These are phyloP conservation scores for Fusarium sp. DNA, from an alignment of 2,329 filamentous ascomycete species.

Conservation along the genomic window DNA sequence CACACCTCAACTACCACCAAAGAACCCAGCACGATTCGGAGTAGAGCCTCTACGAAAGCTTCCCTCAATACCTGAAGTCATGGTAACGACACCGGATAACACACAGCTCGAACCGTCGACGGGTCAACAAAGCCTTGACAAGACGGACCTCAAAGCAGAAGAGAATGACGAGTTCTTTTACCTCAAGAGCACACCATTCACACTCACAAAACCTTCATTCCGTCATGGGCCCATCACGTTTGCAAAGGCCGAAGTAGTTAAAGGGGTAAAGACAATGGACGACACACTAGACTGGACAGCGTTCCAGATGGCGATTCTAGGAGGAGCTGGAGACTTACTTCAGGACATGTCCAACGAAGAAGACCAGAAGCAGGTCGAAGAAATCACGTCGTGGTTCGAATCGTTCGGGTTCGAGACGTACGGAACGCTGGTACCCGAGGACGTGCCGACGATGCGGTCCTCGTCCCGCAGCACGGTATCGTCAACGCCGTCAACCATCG, in stretches of 20 bases:
- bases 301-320: slow-evolving; percentile 70
- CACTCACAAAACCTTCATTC: slow-evolving; percentile 58
- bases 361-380: slow-evolving; percentile 54
- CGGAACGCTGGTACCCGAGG: slow-evolving; percentile 51
- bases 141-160: slow-evolving; percentile 36
- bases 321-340: slow-evolving; percentile 62
- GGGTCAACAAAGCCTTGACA: slow-evolving; percentile 5
- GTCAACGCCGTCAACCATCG: slow-evolving; percentile 43
- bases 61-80: slow-evolving; percentile 41
- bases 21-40: slow-evolving; percentile 35
- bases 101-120: slow-evolving; percentile 9
- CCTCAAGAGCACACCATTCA: slow-evolving; percentile 58
- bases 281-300: slow-evolving; percentile 67
- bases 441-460: slow-evolving; percentile 31
- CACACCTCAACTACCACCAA: slow-evolving; percentile 32
- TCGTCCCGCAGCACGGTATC: slow-evolving; percentile 40
- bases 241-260: slow-evolving; percentile 54
- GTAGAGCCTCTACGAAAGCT: slow-evolving; percentile 21
- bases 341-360: slow-evolving; percentile 55
- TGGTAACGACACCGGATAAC: slow-evolving; percentile 25
- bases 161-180: slow-evolving; percentile 58
- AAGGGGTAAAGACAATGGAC: slow-evolving; percentile 52
- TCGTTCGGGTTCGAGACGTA: slow-evolving; percentile 56
- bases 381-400: slow-evolving; percentile 61
- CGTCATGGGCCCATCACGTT: slow-evolving; percentile 65